These are phyloP conservation scores for Flaveria trinervia DNA, from an alignment of 129 eudicot species.

Conservation along the genomic window DNA sequence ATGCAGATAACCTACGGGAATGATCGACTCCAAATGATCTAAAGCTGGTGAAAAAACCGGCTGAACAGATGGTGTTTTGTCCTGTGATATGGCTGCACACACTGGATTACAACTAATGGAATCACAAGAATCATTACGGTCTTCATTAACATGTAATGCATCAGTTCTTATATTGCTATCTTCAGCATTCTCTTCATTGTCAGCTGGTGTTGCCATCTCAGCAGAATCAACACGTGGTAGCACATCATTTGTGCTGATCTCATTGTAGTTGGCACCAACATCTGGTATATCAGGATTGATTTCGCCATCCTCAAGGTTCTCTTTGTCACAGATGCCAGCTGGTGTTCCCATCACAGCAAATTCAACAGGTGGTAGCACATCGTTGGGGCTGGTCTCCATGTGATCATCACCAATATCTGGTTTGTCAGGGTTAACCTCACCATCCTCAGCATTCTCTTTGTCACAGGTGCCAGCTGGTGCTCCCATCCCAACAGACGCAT, in stretches of 20 bases:
- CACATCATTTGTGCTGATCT: neutral
- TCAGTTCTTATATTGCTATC: conserved; percentile 5
- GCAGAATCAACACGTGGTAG: neutral
- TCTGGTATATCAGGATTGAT: neutral
- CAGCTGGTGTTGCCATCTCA: neutral
- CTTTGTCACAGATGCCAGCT: neutral
- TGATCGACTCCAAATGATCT: conserved; percentile 11
- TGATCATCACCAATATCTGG: neutral
- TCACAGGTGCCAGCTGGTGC: conserved; percentile 10
- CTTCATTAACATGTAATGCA: conserved; percentile 20
- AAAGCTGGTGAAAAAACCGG: conserved; percentile 18
- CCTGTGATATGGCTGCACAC: neutral
- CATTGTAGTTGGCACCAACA: neutral
- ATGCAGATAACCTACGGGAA: conserved; percentile 21
- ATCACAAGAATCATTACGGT: neutral
- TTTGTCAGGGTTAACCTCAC: neutral
- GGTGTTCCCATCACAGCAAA: neutral
- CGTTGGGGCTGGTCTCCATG: neutral
- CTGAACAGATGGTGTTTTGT: neutral
- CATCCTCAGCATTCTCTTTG: conserved; percentile 8
- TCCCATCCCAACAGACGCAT: neutral
- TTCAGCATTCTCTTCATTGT: conserved; percentile 24
- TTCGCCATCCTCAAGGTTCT: neutral
- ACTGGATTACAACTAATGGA: neutral
- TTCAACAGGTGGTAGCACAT: neutral